Evolutionary conservation across 345 rosid species (phyloP).

Genomic region (Citrus glauca): DNA sequence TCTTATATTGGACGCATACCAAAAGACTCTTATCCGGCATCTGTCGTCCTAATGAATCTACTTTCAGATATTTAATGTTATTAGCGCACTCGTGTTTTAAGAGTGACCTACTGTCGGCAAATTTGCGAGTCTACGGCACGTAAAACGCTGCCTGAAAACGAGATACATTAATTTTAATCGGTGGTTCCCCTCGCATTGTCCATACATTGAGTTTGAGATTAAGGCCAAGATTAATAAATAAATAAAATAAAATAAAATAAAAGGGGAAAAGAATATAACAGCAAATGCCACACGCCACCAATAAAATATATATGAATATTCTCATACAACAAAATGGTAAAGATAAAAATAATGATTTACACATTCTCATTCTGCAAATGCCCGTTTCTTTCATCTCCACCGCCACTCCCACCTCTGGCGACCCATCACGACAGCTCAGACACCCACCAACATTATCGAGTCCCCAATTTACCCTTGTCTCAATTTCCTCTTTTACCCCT

Average conservation of each 20-base stretch:
- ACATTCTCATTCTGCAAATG: constrained; percentile 13
- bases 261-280: neutral
- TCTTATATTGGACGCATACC: neutral
- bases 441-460: neutral
- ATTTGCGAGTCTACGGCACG: neutral
- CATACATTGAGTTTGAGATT: neutral
- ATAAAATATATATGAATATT: constrained; percentile 22
- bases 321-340: constrained; percentile 6
- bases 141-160: neutral
- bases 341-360: neutral
- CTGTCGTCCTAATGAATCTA: too few relatives aligned
- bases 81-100: neutral
- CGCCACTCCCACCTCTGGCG: constrained; percentile 13
- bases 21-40: too few relatives aligned
- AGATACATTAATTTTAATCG: neutral
- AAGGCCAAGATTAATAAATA: neutral
- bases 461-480: constrained; percentile 5
- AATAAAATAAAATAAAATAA: too few relatives aligned
- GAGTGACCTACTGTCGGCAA: too few relatives aligned
- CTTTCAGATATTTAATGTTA: too few relatives aligned
- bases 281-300: neutral
- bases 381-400: constrained; percentile 10
- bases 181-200: neutral
- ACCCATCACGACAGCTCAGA: constrained; percentile 18
- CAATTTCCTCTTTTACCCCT: neutral